Base-by-base conservation (phyloP, 345 rosid species). In the Citrus reticulata region DNA sequence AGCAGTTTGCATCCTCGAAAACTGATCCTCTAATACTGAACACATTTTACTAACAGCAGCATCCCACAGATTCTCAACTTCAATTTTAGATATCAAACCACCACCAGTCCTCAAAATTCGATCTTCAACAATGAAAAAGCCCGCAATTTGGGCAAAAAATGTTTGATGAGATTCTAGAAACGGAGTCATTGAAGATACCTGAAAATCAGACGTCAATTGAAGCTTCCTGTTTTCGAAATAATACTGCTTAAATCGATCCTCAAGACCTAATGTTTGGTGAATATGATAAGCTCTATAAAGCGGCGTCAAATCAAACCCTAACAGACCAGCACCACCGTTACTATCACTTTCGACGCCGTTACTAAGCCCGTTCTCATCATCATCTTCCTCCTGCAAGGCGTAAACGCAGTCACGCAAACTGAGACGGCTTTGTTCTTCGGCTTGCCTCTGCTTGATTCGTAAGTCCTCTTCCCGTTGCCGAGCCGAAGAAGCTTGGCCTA, bases 1-100 rank as follows among this genome's bases (percentile, higher is more conserved):
- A 4, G 99, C 99, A 27, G 98, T 95, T 78, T 95, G 98, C 99
- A 95, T 95, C 79, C 99, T 90, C 49, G 99, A 96, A 85, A 96
- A 96, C 82, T 96, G 99, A 85, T 96, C 99, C 84, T 94, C 99
- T 76, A 96, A 83, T 16, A 93, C 99, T 24, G 94, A 89, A 85
- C 99, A 95, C 99, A 95, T 95, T 84, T 93, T 93, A 81, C 87
- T 86, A 69, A 95, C 97, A 60, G 99, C 99, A 69, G 90, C 85
- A 77, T 95, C 99, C 99, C 99, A 95, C 85, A 95, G 76, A 87
- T 83, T 90, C 86, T 95, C 99, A 29, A 95, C 98, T 60, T 93
- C 97, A 76, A 89, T 78, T 83, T 91, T 92, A 29, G 95, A 91
- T 75, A 95, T 90, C 89, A 95, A 86, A 22, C 91, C 88, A 22